Evolutionary conservation across 2,329 filamentous ascomycete species (phyloP).

Genomic region (Intubia oerlemansii): DNA sequence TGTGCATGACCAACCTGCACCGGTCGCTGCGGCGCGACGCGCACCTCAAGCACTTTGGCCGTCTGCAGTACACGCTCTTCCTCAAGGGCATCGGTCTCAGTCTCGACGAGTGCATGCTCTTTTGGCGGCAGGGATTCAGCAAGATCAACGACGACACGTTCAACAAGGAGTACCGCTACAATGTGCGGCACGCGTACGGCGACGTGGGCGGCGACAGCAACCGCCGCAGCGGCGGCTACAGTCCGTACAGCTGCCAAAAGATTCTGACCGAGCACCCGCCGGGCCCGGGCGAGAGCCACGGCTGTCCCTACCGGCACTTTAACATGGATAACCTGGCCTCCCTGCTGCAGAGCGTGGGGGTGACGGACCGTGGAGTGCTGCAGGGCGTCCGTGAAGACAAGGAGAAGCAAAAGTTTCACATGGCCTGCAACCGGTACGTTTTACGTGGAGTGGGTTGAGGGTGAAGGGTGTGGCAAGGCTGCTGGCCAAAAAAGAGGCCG

Average conservation of each 20-base stretch:
- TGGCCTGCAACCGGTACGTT: slow-evolving; percentile 72
- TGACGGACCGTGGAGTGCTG: slow-evolving; percentile 57
- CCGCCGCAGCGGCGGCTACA: slow-evolving; percentile 68
- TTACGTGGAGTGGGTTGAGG: no score
- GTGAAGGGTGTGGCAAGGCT: no score
- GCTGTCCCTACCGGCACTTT: slow-evolving; percentile 93
- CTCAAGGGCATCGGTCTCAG: slow-evolving; percentile 85
- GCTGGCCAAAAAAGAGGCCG: no score
- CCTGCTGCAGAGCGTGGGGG: slow-evolving; percentile 57
- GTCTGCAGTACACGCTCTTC: slow-evolving; percentile 89
- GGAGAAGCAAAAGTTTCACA: slow-evolving; percentile 70
- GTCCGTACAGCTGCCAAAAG: slow-evolving; percentile 85
- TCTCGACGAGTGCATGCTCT: slow-evolving; percentile 76
- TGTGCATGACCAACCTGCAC: slow-evolving; percentile 90
- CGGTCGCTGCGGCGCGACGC: slow-evolving; percentile 65
- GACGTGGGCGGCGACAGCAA: slow-evolving; percentile 89
- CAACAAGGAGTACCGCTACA: slow-evolving; percentile 96
- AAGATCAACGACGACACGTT: slow-evolving; percentile 84
- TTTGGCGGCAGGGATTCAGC: slow-evolving; percentile 77
- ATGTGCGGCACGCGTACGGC: slow-evolving; percentile 84
- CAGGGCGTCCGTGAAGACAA: slow-evolving; percentile 77
- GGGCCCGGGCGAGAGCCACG: slow-evolving; percentile 71
- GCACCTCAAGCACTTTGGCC: slow-evolving; percentile 82
- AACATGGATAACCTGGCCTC: slow-evolving; percentile 64
- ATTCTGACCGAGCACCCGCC: slow-evolving; percentile 79